Evolutionary conservation across 192 early-diverging fungal genomes (phyloP).

Genomic region (Backusella australiensis): DNA sequence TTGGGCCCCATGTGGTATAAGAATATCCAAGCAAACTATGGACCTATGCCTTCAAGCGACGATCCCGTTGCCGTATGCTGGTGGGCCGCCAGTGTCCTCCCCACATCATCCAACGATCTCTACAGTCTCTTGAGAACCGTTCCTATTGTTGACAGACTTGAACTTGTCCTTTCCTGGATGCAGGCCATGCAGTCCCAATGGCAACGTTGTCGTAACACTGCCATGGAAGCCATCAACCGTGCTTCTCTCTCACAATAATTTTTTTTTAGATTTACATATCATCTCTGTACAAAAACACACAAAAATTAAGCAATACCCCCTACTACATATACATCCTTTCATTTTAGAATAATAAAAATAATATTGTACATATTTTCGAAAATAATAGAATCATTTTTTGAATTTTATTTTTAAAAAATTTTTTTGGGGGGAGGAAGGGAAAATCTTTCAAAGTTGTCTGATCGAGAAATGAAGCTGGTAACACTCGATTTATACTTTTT

Average conservation of each 20-base stretch:
- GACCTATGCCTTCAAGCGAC: conserved; percentile 6
- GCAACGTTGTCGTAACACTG: conserved; percentile 5
- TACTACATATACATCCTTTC: background rate
- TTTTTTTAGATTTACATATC: background rate
- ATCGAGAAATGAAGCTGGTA: background rate
- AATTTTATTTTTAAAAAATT: background rate
- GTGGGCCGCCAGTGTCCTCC: conserved; percentile 7
- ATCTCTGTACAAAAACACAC: background rate
- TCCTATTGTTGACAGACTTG: conserved; percentile 9
- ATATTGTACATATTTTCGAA: background rate
- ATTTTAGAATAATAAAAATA: background rate
- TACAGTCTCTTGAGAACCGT: background rate
- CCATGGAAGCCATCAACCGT: background rate
- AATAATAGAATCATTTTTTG: background rate
- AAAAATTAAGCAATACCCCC: background rate
- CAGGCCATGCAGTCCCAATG: background rate
- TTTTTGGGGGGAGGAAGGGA: background rate
- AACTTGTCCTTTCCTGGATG: conserved; percentile 8
- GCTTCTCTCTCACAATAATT: background rate
- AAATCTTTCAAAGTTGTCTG: background rate
- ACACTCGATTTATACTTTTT: background rate
- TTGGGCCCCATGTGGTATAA: conserved; percentile 11
- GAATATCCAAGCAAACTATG: conserved; percentile 5
- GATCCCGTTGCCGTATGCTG: conserved; percentile 2
- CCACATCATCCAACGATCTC: background rate